Evolutionary conservation across 345 rosid genomes (phyloP).

Genomic region (Pistacia integerrima): DNA sequence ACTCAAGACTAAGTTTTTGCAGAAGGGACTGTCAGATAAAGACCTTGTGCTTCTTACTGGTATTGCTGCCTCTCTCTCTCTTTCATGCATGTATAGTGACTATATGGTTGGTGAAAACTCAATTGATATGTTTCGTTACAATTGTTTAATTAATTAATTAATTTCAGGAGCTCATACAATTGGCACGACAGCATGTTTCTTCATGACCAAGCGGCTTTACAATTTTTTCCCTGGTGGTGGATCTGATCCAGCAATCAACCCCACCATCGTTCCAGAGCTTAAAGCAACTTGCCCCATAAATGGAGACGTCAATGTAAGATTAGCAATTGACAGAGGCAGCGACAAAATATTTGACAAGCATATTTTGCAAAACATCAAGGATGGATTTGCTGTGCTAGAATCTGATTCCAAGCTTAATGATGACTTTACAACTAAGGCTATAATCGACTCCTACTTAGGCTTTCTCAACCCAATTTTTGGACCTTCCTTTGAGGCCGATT

Average conservation of each 20-base stretch:
- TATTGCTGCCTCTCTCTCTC: conserved; percentile 34
- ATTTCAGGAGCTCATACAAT: conserved; percentile 78
- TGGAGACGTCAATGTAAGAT: conserved; percentile 58
- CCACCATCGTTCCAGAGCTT: conserved; percentile 44
- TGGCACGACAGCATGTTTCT: conserved; percentile 90
- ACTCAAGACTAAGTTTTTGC: conserved; percentile 58
- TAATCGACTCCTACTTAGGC: conserved; percentile 61
- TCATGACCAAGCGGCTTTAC: conserved; percentile 73
- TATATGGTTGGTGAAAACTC: conserved; percentile 38
- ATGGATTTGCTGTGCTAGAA: conserved; percentile 73
- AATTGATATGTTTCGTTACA: conserved; percentile 23
- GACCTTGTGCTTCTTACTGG: conserved; percentile 83
- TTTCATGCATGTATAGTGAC: conserved; percentile 43
- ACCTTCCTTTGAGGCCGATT: conserved; percentile 55
- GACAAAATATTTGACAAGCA: conserved; percentile 53
- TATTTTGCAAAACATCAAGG: conserved; percentile 22
- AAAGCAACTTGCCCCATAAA: conserved; percentile 50
- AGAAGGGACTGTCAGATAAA: conserved; percentile 59
- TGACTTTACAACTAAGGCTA: conserved; percentile 40
- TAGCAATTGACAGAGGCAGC: conserved; percentile 59
- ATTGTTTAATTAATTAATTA: not conserved
- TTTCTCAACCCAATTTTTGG: conserved; percentile 32
- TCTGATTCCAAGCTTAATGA: conserved; percentile 75
- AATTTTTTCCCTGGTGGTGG: conserved; percentile 44
- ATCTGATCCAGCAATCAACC: conserved; percentile 64